Evolutionary conservation across 2,329 filamentous ascomycete genomes (phyloP).

Genomic region (Trichocomaceae sp.): DNA sequence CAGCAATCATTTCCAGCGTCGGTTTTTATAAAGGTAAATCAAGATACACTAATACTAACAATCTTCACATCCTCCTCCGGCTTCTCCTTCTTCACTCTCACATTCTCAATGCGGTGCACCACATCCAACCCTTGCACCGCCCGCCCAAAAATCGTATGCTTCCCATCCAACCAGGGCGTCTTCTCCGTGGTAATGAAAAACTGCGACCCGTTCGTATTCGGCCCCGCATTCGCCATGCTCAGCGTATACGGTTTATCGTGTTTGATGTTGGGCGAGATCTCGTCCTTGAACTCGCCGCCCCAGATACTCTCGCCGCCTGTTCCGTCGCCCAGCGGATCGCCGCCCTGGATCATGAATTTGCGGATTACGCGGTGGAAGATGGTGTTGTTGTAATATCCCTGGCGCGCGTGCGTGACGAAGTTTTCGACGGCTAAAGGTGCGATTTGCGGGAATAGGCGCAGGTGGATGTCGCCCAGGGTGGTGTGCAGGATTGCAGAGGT

Average conservation of each 20-base stretch:
- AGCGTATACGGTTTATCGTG: constrained; percentile 96
- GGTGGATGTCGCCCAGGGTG: constrained; percentile 84
- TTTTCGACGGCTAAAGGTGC: constrained; percentile 96
- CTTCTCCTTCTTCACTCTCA: constrained; percentile 80
- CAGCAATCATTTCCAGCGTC: too few species aligned
- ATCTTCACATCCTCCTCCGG: constrained; percentile 97
- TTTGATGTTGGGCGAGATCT: constrained; percentile 73
- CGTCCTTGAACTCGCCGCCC: constrained; percentile 87
- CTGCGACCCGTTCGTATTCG: constrained; percentile 90
- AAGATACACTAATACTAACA: constrained; percentile 61
- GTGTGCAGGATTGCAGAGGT: constrained; percentile 83
- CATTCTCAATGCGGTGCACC: constrained; percentile 91
- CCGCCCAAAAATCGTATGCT: constrained; percentile 93
- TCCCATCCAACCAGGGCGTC: constrained; percentile 90
- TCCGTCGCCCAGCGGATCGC: constrained; percentile 80
- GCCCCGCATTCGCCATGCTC: constrained; percentile 96
- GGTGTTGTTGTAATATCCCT: constrained; percentile 93
- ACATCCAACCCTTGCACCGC: constrained; percentile 88
- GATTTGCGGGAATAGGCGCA: constrained; percentile 86
- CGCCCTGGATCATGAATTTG: constrained; percentile 94
- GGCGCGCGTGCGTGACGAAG: constrained; percentile 84
- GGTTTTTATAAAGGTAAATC: too few species aligned
- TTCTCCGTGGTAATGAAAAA: constrained; percentile 99
- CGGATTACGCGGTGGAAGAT: constrained; percentile 96
- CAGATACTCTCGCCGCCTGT: constrained; percentile 89